Base-by-base conservation (phyloP, 202 grass and related monocot genomes). In the Sporobolus alterniflorus region DNA sequence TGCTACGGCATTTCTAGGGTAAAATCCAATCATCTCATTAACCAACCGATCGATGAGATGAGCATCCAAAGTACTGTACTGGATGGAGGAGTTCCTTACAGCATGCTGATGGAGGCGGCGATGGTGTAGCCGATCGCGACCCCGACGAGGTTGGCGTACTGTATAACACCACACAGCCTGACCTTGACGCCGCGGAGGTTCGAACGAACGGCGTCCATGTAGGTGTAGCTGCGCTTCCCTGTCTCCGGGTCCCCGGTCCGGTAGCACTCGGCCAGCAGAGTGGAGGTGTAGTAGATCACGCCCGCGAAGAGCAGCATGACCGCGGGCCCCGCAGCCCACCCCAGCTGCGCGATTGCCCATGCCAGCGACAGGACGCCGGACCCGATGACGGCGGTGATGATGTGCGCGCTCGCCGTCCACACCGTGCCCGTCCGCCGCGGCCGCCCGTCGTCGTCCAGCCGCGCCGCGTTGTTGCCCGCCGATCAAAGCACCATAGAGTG, bases 41-140 rank as follows among this genome's bases (percentile, higher is more conserved):
- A n/a, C n/a, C n/a, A n/a, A n/a, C n/a, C n/a, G n/a, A n/a, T n/a
- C n/a, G n/a, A n/a, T n/a, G n/a, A n/a, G n/a, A n/a, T n/a, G n/a
- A n/a, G n/a, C n/a, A n/a, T n/a, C n/a, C n/a, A n/a, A n/a, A n/a
- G n/a, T n/a, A n/a, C n/a, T n/a, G n/a, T n/a, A n/a, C n/a, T n/a
- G n/a, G n/a, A n/a, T n/a, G n/a, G n/a, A n/a, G n/a, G n/a, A n/a
- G n/a, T n/a, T n/a, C n/a, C 14, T 6, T 56, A 94, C 92, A 63
- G 84, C 94, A 97, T 97, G 90, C 92, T 94, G 75, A 97, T 97
- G 74, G 92, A 92, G 31, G 94, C 74, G 17, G 92, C 90, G 67
- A 94, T 94, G 78, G 94, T 97, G 90, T 97, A 97, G 2, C 90
- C 94, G 81, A 97, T 91, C 73, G 94, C 85, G 22, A 94, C 90